Conservation (phyloP, 192 early-diverging fungal species). For the Neocallimastix lanati region DNA sequence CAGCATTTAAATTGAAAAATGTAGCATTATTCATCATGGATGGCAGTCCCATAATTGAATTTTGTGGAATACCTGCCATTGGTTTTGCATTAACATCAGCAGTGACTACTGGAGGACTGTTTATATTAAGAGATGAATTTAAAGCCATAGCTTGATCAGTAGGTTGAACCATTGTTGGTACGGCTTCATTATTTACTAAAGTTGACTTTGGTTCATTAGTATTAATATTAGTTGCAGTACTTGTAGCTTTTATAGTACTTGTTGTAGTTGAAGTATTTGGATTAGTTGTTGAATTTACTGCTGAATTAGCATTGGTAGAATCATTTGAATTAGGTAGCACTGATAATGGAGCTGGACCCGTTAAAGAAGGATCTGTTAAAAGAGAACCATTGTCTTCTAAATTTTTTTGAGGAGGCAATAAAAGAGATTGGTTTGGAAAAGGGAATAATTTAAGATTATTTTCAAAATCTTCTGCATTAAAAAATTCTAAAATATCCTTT, state of each 20-base stretch:
- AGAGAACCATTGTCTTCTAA: background rate
- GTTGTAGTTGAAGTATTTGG: background rate
- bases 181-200: too few relatives aligned
- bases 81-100: too few relatives aligned
- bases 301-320: background rate
- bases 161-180: background rate
- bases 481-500: background rate
- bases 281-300: background rate
- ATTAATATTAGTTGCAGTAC: background rate
- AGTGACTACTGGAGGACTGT: too few relatives aligned
- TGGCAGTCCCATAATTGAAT: too few relatives aligned
- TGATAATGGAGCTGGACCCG: background rate
- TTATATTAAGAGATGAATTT: too few relatives aligned
- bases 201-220: too few relatives aligned
- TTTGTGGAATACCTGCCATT: too few relatives aligned
- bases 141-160: too few relatives aligned
- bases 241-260: background rate
- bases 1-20: too few relatives aligned
- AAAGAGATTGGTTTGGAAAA: background rate
- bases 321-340: background rate
- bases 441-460: background rate
- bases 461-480: background rate
- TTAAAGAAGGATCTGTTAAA: background rate
- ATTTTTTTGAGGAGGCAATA: background rate
- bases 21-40: background rate